Conservation (phyloP, 2,329 filamentous ascomycete genomes). For the Sclerotinia sclerotiorum region DNA sequence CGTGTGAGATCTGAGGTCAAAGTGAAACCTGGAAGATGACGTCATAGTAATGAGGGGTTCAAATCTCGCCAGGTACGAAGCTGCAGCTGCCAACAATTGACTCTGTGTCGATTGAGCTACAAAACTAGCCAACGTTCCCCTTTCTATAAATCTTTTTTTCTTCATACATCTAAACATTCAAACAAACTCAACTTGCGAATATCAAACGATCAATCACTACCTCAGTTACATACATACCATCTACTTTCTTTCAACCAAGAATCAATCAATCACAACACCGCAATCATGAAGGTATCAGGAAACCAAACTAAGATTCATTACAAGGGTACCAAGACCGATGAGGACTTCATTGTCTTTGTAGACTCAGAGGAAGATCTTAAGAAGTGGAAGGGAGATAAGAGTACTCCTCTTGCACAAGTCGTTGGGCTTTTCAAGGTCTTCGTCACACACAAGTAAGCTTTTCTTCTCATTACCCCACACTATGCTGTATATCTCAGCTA, state of each 20-base stretch:
- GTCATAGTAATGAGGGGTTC: constrained; percentile 20
- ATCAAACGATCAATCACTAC: constrained; percentile 19
- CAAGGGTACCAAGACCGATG: constrained; percentile 61
- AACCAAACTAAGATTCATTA: constrained; percentile 64
- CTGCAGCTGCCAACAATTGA: constrained; percentile 23
- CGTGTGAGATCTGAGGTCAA: constrained; percentile 22
- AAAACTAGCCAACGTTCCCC: constrained; percentile 36
- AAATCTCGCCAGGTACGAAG: constrained; percentile 33
- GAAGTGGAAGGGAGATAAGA: constrained; percentile 81
- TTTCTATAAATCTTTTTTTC: constrained; percentile 19
- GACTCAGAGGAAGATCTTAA: constrained; percentile 63
- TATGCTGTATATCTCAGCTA: neutral
- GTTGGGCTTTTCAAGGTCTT: constrained; percentile 89
- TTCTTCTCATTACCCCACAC: neutral
- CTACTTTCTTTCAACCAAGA: constrained; percentile 14
- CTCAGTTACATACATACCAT: constrained; percentile 16
- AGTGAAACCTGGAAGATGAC: constrained; percentile 18
- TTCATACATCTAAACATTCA: constrained; percentile 17
- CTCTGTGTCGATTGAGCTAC: constrained; percentile 32
- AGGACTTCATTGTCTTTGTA: constrained; percentile 69
- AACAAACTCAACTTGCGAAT: constrained; percentile 13
- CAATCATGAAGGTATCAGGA: constrained; percentile 55
- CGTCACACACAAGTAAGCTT: constrained; percentile 78
- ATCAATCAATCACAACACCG: constrained; percentile 22
- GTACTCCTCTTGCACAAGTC: constrained; percentile 78